phyloP scores from a whole-genome alignment of 306 rosid species.

The Cicer arietinum region DNA sequence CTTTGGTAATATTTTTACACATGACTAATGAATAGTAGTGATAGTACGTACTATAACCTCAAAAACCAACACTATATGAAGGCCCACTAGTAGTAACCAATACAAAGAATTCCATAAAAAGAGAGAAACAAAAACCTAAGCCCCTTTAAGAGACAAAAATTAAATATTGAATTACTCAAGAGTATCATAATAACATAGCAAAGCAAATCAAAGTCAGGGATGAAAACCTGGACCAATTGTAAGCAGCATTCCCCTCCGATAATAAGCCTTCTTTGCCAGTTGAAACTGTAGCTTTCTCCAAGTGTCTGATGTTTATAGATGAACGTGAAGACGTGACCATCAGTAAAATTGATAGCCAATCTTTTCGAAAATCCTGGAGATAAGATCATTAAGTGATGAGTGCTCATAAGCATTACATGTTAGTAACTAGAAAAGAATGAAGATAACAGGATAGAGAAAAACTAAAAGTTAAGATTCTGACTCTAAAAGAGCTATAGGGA shows the following conservation, averaged over 20 bases:
- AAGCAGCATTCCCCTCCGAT: constrained; percentile 94
- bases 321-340: constrained; percentile 94
- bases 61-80: constrained; percentile 15
- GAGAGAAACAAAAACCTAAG: background rate
- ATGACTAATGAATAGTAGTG: constrained; percentile 1
- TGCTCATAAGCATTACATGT: constrained; percentile 5
- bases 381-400: constrained; percentile 7
- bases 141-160: background rate
- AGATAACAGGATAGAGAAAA: constrained; percentile 12
- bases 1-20: background rate
- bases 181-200: constrained; percentile 5
- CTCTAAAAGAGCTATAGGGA: constrained; percentile 33
- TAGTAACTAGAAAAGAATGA: constrained; percentile 13
- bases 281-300: constrained; percentile 98
- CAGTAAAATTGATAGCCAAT: constrained; percentile 91
- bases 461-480: constrained; percentile 29
- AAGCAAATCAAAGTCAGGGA: constrained; percentile 41
- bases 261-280: constrained; percentile 96
- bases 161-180: constrained; percentile 32
- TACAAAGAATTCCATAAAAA: background rate
- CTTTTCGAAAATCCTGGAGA: constrained; percentile 89
- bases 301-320: constrained; percentile 92
- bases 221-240: constrained; percentile 95
- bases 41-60: constrained; percentile 18
- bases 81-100: constrained; percentile 19